Conservation (phyloP, 2,329 filamentous ascomycete species). For the Venturia aucupariae region DNA sequence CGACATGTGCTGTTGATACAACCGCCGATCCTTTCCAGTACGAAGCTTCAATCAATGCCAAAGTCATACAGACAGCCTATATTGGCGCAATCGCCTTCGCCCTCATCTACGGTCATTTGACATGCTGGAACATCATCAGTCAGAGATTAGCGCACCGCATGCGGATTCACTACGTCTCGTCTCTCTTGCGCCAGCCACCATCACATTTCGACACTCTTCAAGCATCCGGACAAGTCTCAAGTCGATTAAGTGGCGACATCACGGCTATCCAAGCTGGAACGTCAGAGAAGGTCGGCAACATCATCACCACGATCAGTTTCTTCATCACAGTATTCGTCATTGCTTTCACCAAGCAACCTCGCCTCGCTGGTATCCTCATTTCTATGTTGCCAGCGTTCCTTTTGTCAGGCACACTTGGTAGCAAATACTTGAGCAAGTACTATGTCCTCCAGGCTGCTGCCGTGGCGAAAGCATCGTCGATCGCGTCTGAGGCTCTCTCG, state of each 20-base stretch:
- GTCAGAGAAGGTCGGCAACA: constrained; percentile 61
- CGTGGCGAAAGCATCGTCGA: constrained; percentile 49
- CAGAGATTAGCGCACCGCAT: constrained; percentile 55
- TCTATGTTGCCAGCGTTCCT: constrained; percentile 55
- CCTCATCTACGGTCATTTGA: constrained; percentile 54
- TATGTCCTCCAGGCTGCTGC: constrained; percentile 41
- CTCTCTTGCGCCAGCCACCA: constrained; percentile 51
- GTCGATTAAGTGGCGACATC: constrained; percentile 21
- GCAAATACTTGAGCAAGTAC: constrained; percentile 46
- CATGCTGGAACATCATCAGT: constrained; percentile 55
- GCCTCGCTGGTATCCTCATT: constrained; percentile 54
- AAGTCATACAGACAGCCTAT: constrained; percentile 53
- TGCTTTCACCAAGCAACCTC: constrained; percentile 55
- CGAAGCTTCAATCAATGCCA: constrained; percentile 42
- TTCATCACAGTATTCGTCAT: constrained; percentile 59
- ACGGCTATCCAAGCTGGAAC: constrained; percentile 55
- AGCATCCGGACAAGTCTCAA: constrained; percentile 7
- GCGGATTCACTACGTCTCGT: constrained; percentile 50
- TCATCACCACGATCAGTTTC: constrained; percentile 53
- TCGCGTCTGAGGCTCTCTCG: constrained; percentile 53
- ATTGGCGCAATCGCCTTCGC: constrained; percentile 54
- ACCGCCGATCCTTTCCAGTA: constrained; percentile 22
- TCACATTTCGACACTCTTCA: constrained; percentile 52
- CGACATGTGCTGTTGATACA: constrained; percentile 38
- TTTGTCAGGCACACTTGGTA: constrained; percentile 48